A percentile compares a stretch with the other conserved stretches of the same genome.
Evolutionary conservation across 2,329 filamentous ascomycete genomes (phyloP).

Genomic region (Eurotiales sp.): DNA sequence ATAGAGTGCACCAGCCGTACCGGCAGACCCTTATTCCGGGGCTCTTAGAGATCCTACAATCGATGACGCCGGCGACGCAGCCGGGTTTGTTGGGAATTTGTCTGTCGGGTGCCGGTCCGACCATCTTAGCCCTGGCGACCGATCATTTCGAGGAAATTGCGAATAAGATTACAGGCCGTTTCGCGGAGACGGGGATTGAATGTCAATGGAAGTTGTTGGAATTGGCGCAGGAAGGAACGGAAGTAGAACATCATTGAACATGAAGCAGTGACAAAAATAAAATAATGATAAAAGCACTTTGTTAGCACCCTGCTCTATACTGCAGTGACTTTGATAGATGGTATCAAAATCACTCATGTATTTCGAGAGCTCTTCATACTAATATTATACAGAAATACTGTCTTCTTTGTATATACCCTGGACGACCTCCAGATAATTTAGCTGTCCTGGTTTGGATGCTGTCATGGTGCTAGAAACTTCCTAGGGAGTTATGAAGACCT

Average conservation of each 20-base stretch:
- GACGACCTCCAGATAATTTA: too few relatives aligned
- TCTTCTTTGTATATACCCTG: too few relatives aligned
- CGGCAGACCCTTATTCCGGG: constrained; percentile 88
- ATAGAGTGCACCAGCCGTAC: constrained; percentile 97
- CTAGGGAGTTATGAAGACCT: too few relatives aligned
- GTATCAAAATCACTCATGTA: too few relatives aligned
- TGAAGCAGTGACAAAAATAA: too few relatives aligned
- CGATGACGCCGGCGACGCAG: constrained; percentile 82
- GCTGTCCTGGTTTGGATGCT: too few relatives aligned
- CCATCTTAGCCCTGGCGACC: constrained; percentile 88
- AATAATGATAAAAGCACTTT: too few relatives aligned
- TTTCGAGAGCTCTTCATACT: too few relatives aligned
- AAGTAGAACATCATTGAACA: constrained; percentile 25
- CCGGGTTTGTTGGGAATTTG: constrained; percentile 90
- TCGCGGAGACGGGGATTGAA: constrained; percentile 62
- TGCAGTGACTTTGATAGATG: too few relatives aligned
- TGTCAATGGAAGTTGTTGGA: constrained; percentile 87
- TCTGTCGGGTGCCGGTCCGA: constrained; percentile 89
- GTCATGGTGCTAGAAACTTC: too few relatives aligned
- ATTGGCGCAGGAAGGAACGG: constrained; percentile 66
- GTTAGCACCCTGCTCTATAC: too few relatives aligned
- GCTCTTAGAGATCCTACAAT: constrained; percentile 82
- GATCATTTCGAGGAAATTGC: constrained; percentile 87
- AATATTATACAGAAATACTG: too few relatives aligned
- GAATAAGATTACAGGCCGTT: constrained; percentile 68